Conservation (phyloP, 257 asterid genomes). For the Agastache rugosa region DNA sequence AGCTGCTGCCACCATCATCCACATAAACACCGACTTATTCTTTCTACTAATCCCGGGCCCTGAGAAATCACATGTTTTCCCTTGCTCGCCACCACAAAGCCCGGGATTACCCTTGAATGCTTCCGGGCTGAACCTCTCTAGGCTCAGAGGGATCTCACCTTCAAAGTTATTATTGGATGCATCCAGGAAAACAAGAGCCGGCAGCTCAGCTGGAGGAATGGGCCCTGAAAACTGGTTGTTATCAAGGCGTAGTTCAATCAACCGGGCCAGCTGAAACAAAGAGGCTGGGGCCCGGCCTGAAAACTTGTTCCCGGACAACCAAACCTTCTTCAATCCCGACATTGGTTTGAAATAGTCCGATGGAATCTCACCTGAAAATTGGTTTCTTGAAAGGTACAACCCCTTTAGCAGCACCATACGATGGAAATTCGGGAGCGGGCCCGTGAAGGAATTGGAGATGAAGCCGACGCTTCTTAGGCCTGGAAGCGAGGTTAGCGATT, state of each 20-base stretch:
- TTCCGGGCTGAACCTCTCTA: constrained; percentile 43
- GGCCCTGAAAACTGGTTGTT: constrained; percentile 66
- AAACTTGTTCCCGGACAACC: constrained; percentile 68
- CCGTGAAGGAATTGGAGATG: constrained; percentile 59
- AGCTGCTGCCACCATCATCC: constrained; percentile 34
- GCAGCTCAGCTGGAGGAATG: constrained; percentile 57
- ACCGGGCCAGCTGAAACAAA: constrained; percentile 38
- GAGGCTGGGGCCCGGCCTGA: constrained; percentile 69
- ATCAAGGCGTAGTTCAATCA: constrained; percentile 69
- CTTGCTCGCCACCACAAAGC: constrained; percentile 57
- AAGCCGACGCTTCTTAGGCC: constrained; percentile 59
- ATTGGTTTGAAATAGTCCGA: constrained; percentile 55
- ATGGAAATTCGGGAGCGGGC: constrained; percentile 73
- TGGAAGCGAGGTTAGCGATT: constrained; percentile 59
- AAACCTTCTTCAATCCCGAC: constrained; percentile 69
- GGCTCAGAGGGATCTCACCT: constrained; percentile 62
- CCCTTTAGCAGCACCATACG: constrained; percentile 58
- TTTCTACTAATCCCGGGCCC: constrained; percentile 2
- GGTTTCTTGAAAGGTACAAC: constrained; percentile 58
- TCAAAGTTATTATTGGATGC: constrained; percentile 61
- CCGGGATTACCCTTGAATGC: constrained; percentile 61
- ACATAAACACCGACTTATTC: constrained; percentile 11
- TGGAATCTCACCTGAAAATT: constrained; percentile 73
- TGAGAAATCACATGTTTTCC: constrained; percentile 39
- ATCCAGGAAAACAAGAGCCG: constrained; percentile 44